Evolutionary conservation across 1,284 basidiomycete genomes (phyloP).

Genomic region (Amylostereum areolatum): DNA sequence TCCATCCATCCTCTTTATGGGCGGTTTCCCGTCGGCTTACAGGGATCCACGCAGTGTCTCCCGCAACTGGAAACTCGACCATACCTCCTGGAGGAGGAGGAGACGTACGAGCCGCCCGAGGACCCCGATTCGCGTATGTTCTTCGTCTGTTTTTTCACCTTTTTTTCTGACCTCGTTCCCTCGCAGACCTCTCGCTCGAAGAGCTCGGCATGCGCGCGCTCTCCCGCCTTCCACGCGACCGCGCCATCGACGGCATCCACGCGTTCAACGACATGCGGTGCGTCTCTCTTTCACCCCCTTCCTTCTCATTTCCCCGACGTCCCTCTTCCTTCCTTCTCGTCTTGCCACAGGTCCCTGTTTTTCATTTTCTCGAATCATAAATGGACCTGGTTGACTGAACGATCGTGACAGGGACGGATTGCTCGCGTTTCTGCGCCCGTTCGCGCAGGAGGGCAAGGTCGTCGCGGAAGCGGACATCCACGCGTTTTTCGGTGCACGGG

Average conservation of each 20-base stretch:
- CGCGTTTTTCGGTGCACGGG: conserved; percentile 53
- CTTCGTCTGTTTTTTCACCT: background rate
- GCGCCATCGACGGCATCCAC: conserved; percentile 71
- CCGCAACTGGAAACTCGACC: conserved; percentile 42
- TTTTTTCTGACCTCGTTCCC: background rate
- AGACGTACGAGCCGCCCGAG: conserved; percentile 75
- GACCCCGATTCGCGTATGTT: conserved; percentile 70
- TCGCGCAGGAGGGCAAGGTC: conserved; percentile 71
- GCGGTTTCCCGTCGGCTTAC: conserved; percentile 5
- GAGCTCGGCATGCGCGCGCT: conserved; percentile 76
- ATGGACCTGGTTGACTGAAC: background rate
- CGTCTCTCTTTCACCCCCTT: conserved; percentile 15
- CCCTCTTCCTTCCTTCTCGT: too few relatives aligned
- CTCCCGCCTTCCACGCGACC: conserved; percentile 62
- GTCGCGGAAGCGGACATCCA: conserved; percentile 69
- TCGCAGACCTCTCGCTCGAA: conserved; percentile 62
- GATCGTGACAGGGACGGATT: conserved; percentile 55
- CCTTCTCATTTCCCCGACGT: too few relatives aligned
- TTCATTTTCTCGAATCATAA: background rate
- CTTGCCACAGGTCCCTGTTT: background rate
- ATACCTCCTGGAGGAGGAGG: conserved; percentile 70
- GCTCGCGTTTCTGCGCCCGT: conserved; percentile 67
- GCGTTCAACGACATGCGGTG: conserved; percentile 78
- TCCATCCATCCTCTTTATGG: conserved; percentile 8
- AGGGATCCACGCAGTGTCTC: conserved; percentile 41